phyloP scores from a whole-genome alignment of 257 asterid genomes.

The Prunella vulgaris region DNA sequence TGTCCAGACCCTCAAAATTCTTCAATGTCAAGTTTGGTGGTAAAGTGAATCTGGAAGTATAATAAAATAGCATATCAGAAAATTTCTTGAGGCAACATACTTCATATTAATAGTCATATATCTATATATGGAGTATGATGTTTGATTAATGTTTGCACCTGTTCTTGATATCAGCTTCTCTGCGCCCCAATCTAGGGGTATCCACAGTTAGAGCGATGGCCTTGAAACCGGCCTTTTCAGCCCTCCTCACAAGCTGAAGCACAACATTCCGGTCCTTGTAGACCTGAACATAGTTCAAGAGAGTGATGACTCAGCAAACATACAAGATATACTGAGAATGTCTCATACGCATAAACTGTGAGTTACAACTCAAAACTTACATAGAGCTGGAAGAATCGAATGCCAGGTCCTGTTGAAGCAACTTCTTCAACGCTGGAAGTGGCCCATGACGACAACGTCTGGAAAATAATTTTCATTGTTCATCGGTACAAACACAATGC shows the following conservation, averaged over 20 bases:
- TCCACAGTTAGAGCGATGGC: conserved; percentile 96
- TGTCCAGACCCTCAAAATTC: conserved; percentile 82
- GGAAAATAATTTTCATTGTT: conserved; percentile 20
- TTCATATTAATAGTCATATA: background rate
- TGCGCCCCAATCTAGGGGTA: conserved; percentile 85
- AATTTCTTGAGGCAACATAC: too few species aligned
- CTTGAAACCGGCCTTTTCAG: conserved; percentile 91
- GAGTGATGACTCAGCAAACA: background rate
- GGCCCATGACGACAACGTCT: conserved; percentile 75
- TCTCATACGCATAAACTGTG: background rate
- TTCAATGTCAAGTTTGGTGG: conserved; percentile 72
- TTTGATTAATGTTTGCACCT: conserved; percentile 32
- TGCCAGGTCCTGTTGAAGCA: conserved; percentile 69
- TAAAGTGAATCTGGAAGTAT: conserved; percentile 32
- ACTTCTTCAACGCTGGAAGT: conserved; percentile 75
- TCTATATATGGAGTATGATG: background rate
- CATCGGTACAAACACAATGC: background rate
- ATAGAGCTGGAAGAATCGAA: conserved; percentile 50
- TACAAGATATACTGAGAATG: too few species aligned
- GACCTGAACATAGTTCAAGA: conserved; percentile 41
- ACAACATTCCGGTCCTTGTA: conserved; percentile 88
- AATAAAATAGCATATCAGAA: conserved; percentile 29
- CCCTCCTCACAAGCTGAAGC: conserved; percentile 86
- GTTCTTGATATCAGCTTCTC: conserved; percentile 90
- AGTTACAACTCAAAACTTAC: conserved; percentile 33